Evolutionary conservation across 2,329 filamentous ascomycete genomes (phyloP), one percentile per base, ranked within the genome.

Genomic region (Diatrype stigma): DNA sequence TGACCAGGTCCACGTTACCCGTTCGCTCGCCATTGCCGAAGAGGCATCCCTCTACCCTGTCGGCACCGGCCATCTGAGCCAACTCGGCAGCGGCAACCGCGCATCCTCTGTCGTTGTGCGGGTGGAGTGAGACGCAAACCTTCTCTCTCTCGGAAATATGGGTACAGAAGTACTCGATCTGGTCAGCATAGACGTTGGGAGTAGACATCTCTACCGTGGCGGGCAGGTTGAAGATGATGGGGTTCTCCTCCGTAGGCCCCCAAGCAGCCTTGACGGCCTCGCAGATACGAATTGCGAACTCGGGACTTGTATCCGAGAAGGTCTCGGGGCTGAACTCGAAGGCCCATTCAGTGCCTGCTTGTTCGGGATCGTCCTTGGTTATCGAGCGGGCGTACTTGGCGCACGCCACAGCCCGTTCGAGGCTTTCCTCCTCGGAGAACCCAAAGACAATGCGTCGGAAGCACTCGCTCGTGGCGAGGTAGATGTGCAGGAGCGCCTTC

Each of bases 1-100:
- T 97, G 46, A 97, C 91, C 50, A 97, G 79, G 66, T 97, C 93
- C 19, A 96, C 91, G 63, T 97, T 97, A 56, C 93, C 94, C 0
- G 93, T 97, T 57, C 94, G 79, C 78, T 99, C 93, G 52, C 94
- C 93, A 61, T 97, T 97, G 48, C 92, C 91, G 66, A 96, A 95
- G 37, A 96, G 78, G 57, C 90, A 96, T 44, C 93, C 93, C 71
- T 97, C 93, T 14, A 97, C 93, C 66, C 94, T 79, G 71, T 96
- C 90, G 34, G 91, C 94, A 49, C 93, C 94, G 17, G 92, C 94
- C 92, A 97, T 96, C 70, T 96, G 92, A 6, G 88, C 93, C 63
- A 97, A 72, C 68, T 97, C 93, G 10, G 93, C 89, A 0, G 92
- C 92, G 1, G 93, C 93, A 16, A 94, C 84, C 3, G 90, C 91